Conservation (phyloP, 495 filamentous ascomycete genomes). For the Penicillium chermesinum region DNA sequence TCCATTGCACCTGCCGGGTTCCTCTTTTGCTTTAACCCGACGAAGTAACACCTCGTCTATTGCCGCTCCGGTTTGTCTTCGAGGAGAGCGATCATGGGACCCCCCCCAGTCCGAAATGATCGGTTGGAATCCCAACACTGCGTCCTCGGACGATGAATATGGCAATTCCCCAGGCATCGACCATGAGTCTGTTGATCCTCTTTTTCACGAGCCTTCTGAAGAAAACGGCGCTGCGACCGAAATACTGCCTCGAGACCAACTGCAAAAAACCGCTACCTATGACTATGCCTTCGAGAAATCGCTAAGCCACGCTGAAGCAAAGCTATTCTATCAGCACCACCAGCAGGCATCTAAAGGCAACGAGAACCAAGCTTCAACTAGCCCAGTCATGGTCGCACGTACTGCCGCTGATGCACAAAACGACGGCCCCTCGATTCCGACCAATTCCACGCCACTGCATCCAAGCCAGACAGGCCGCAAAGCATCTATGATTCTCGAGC, state of each 20-base stretch:
- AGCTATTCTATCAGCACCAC: constrained; percentile 89
- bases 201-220: constrained; percentile 10
- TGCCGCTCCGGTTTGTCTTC: neutral
- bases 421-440: constrained; percentile 5
- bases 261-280: constrained; percentile 76
- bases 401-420: constrained; percentile 7
- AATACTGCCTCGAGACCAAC: constrained; percentile 68
- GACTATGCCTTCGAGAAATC: constrained; percentile 86
- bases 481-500: constrained; percentile 10
- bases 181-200: constrained; percentile 6
- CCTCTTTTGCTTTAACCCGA: no score
- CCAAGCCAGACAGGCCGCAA: constrained; percentile 9
- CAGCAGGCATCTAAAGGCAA: constrained; percentile 46
- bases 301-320: constrained; percentile 85
- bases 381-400: constrained; percentile 14
- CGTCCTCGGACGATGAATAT: constrained; percentile 10
- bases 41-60: neutral
- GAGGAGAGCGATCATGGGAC: constrained; percentile 25
- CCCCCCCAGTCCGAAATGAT: constrained; percentile 11
- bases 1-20: no score
- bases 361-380: constrained; percentile 19
- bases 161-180: constrained; percentile 1
- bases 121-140: constrained; percentile 22
- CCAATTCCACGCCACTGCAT: constrained; percentile 5
- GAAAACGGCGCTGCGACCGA: constrained; percentile 16